Conservation (phyloP, 208 protist species). For the Trypanosoma conorhini region DNA sequence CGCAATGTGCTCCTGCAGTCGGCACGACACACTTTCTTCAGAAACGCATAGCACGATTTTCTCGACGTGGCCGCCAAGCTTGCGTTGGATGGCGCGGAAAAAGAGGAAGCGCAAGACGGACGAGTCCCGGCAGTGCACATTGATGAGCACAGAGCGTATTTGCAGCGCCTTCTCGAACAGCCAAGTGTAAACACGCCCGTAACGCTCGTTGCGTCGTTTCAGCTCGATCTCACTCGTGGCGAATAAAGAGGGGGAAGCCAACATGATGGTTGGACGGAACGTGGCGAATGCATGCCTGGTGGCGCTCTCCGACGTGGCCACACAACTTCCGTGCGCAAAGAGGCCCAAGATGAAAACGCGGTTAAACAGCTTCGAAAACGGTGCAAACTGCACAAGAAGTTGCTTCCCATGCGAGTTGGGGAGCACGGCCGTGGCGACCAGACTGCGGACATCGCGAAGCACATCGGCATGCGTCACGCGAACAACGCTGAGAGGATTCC, state of each 20-base stretch:
- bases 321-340: slow-evolving; percentile 68
- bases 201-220: slow-evolving; percentile 50
- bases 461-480: slow-evolving; percentile 69
- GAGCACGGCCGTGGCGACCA: slow-evolving; percentile 62
- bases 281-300: slow-evolving; percentile 52
- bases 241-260: slow-evolving; percentile 76
- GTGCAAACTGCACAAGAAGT: slow-evolving; percentile 74
- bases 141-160: slow-evolving; percentile 76
- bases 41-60: slow-evolving; percentile 66
- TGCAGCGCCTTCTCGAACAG: slow-evolving; percentile 67
- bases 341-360: slow-evolving; percentile 74
- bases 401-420: slow-evolving; percentile 59
- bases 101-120: slow-evolving; percentile 75
- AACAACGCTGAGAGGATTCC: slow-evolving; percentile 32
- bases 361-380: slow-evolving; percentile 73
- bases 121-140: slow-evolving; percentile 72
- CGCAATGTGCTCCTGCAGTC: slow-evolving; percentile 73
- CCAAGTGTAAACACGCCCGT: slow-evolving; percentile 68
- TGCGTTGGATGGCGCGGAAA: slow-evolving; percentile 60
- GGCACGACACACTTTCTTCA: slow-evolving; percentile 75
- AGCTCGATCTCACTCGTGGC: slow-evolving; percentile 65
- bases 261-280: slow-evolving; percentile 76
- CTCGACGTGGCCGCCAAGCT: slow-evolving; percentile 73
- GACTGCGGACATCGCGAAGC: slow-evolving; percentile 59
- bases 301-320: slow-evolving; percentile 49